Evolutionary conservation across 257 asterid species (phyloP), one percentile per base, ranked within the genome.

Genomic region (Gentiana macrophylla): DNA sequence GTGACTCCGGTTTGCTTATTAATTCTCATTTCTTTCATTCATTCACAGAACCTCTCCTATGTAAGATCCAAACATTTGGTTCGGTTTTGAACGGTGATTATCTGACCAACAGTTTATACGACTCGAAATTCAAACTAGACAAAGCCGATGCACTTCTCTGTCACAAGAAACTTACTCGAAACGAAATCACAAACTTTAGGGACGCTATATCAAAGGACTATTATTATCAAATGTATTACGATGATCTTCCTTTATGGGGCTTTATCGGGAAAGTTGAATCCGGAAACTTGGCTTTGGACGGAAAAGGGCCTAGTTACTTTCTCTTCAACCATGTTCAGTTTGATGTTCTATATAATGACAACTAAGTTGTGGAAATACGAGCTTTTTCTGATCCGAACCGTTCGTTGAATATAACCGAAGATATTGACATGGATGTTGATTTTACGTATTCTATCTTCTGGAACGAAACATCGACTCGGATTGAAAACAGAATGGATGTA

Each of bases 211-310:
- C 37, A 35, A 76, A 75, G 37, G 88, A 87, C 46, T 87, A 74
- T 70, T 91, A 82, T 78, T 91, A 72, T 72, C 88, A 83, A 65
- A 84, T 84, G 87, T 87, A 87, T 79, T 84, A 68, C 67, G 96
- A 84, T 56, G 88, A 83, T 77, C 98, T 87, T 67, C 96, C 98
- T 51, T 54, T 87, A 38, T 91, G 96, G 98, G 98, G 88, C 49
- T 87, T 80, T 78, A 59, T 91, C 15, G 95, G 98, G 57, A 91
- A 87, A 78, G 79, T 80, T 68, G 95, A 91, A 79, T 75, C 78
- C 9, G 82, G 48, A 74, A 73, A 59, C 53, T 75, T 76, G 80
- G 64, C 71, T 54, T 49, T 52, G 35, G 78, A 67, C 5, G 63
- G 72, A 53, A 77, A 68, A 69, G 79, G 79, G 53, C 77, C 74